Evolutionary conservation across 768 basidiomycete species (phyloP).

Genomic region (Holtermannia corniformis): DNA sequence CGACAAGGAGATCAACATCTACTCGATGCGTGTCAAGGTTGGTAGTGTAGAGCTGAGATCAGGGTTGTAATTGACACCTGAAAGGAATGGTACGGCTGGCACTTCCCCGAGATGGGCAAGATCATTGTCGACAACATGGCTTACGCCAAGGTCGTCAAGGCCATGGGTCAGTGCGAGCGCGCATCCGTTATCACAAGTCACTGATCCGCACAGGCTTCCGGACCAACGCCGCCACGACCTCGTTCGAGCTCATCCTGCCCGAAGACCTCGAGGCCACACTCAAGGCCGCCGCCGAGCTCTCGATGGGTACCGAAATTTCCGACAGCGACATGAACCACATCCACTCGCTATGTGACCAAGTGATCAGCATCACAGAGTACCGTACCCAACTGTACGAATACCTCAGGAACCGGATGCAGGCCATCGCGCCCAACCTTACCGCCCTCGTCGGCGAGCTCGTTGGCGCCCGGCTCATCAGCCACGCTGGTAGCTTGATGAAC

Average conservation of each 20-base stretch:
- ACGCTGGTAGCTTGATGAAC: conserved; percentile 45
- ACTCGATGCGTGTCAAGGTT: conserved; percentile 97
- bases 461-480: conserved; percentile 61
- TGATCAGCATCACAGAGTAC: conserved; percentile 92
- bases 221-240: conserved; percentile 77
- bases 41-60: conserved; percentile 15
- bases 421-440: conserved; percentile 94
- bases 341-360: conserved; percentile 91
- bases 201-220: conserved; percentile 60
- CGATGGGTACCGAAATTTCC: conserved; percentile 99
- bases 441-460: conserved; percentile 69
- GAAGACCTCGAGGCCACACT: conserved; percentile 93
- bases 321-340: conserved; percentile 96
- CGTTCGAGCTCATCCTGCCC: conserved; percentile 81
- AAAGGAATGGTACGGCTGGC: conserved; percentile 99
- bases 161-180: conserved; percentile 59
- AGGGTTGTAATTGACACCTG: conserved; percentile 2
- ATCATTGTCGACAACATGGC: conserved; percentile 95
- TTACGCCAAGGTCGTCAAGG: conserved; percentile 84
- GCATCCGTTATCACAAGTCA: background rate
- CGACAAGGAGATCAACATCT: conserved; percentile 99
- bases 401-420: conserved; percentile 93
- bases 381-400: conserved; percentile 92
- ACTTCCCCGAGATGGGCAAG: conserved; percentile 99
- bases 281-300: conserved; percentile 92